Conservation (phyloP, 305 asterid species). For the Fraxinus velutina region DNA sequence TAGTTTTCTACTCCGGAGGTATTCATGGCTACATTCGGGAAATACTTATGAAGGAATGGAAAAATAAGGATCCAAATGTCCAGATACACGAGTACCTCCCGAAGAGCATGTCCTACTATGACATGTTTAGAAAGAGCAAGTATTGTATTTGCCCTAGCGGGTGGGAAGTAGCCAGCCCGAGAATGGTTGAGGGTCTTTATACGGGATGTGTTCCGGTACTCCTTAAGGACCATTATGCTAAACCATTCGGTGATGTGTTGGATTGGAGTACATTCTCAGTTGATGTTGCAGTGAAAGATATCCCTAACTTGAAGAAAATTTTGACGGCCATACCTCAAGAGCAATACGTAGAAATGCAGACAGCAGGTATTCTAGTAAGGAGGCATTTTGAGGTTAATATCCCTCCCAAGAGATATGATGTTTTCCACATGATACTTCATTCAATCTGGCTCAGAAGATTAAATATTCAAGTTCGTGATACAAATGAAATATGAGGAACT, state of each 20-base stretch:
- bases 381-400: conserved; percentile 53
- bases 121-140: conserved; percentile 46
- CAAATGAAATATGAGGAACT: conserved; percentile 18
- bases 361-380: conserved; percentile 35
- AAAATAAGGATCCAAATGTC: conserved; percentile 47
- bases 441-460: conserved; percentile 58
- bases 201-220: conserved; percentile 67
- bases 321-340: conserved; percentile 35
- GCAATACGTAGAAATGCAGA: conserved; percentile 49
- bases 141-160: conserved; percentile 74
- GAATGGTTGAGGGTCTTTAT: conserved; percentile 62
- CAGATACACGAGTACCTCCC: conserved; percentile 50
- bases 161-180: conserved; percentile 65
- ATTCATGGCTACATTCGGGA: conserved; percentile 75
- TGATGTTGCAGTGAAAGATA: conserved; percentile 30
- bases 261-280: conserved; percentile 53
- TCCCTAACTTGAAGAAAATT: conserved; percentile 45
- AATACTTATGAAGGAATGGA: conserved; percentile 51
- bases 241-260: conserved; percentile 56
- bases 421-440: conserved; percentile 58
- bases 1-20: conserved; percentile 75
- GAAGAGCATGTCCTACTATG: conserved; percentile 34
- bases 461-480: conserved; percentile 37
- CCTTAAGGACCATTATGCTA: conserved; percentile 43
- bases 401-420: conserved; percentile 53